These are phyloP conservation scores for Sugiyamaella smithiae DNA, from an alignment of 805 yeast species.

Conservation along the genomic window DNA sequence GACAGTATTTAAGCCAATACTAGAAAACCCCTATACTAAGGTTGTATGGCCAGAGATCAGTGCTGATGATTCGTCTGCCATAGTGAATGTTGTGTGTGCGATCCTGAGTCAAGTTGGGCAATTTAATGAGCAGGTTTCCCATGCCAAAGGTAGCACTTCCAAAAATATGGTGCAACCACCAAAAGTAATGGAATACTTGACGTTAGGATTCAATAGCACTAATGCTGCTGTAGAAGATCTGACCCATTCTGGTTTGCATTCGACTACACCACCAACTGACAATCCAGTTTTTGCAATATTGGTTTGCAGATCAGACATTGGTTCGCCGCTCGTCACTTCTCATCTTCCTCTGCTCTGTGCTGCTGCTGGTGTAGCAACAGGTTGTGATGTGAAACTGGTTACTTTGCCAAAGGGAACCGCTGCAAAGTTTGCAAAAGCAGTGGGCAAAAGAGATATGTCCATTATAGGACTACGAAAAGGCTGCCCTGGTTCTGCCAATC, in stretches of 20 bases:
- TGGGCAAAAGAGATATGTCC: background rate
- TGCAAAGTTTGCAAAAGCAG: slow-evolving; percentile 11
- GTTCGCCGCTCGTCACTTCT: slow-evolving; percentile 16
- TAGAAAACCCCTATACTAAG: slow-evolving; percentile 28
- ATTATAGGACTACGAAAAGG: slow-evolving; percentile 9
- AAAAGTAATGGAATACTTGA: slow-evolving; percentile 4
- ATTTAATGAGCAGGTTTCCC: background rate
- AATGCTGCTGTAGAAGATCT: slow-evolving; percentile 22
- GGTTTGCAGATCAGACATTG: slow-evolving; percentile 23
- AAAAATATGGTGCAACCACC: slow-evolving; percentile 14
- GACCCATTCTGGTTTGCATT: background rate
- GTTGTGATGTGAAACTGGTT: slow-evolving; percentile 16
- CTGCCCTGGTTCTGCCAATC: slow-evolving; percentile 4
- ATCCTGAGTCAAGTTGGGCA: slow-evolving; percentile 15
- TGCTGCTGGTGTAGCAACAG: slow-evolving; percentile 10
- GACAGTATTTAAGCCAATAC: slow-evolving; percentile 27
- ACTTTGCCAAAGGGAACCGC: slow-evolving; percentile 22
- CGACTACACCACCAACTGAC: background rate
- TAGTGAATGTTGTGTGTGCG: slow-evolving; percentile 14
- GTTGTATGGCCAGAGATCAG: slow-evolving; percentile 21
- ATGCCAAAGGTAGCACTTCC: background rate
- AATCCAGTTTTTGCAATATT: slow-evolving; percentile 15
- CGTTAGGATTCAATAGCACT: slow-evolving; percentile 24
- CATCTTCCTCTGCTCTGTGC: slow-evolving; percentile 24
- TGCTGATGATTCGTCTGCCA: slow-evolving; percentile 10